Evolutionary conservation across 78 protist genomes (phyloP).

Genomic region (Planoprotostelium fungivorum): DNA sequence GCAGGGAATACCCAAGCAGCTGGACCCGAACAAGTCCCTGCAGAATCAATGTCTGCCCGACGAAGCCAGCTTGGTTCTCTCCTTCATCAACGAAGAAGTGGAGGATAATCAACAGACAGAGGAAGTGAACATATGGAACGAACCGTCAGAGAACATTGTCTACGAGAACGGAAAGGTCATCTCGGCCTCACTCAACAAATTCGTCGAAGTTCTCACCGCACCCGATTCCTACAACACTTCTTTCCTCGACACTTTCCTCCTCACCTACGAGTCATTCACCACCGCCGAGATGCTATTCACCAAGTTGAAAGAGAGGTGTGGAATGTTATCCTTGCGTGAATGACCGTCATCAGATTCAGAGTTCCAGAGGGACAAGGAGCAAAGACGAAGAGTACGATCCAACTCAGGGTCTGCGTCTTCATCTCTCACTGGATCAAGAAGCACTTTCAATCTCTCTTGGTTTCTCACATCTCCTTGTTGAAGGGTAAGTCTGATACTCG

Average conservation of each 20-base stretch:
- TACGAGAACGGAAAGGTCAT: background rate
- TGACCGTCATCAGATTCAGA: conserved; percentile 13
- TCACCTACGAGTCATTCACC: conserved; percentile 64
- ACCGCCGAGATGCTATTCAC: conserved; percentile 46
- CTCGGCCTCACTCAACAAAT: conserved; percentile 34
- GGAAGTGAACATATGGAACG: background rate
- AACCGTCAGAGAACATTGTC: background rate
- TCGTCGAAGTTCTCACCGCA: conserved; percentile 32
- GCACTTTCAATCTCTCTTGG: conserved; percentile 5
- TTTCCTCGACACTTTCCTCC: conserved; percentile 37
- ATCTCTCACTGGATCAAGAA: conserved; percentile 54
- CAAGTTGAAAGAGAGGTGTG: conserved; percentile 36
- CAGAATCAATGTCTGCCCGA: background rate
- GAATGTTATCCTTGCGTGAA: too few relatives aligned
- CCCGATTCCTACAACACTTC: conserved; percentile 40
- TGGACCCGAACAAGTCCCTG: background rate
- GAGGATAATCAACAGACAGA: background rate
- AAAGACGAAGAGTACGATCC: conserved; percentile 22
- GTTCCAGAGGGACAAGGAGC: conserved; percentile 47
- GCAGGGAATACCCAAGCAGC: background rate
- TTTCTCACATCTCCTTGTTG: background rate
- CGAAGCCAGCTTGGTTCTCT: background rate
- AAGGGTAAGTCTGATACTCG: background rate
- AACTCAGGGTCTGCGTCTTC: conserved; percentile 39
- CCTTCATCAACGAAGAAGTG: background rate